Percentiles rank a stretch among this genome's conserved stretches.
Evolutionary conservation across 1,284 basidiomycete species (phyloP).

Genomic region (Ustilago cynodontis): DNA sequence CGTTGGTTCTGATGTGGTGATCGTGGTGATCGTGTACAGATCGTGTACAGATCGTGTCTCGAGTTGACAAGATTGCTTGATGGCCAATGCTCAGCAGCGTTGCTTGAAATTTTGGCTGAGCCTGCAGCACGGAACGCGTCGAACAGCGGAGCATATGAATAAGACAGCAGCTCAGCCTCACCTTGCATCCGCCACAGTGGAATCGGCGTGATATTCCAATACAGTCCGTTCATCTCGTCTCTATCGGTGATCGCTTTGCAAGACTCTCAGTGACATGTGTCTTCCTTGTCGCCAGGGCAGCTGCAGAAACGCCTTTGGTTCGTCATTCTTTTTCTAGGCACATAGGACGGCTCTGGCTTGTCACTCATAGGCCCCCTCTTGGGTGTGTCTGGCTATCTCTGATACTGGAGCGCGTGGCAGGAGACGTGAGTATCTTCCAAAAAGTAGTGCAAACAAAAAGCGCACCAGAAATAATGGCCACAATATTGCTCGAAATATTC

Average conservation of each 20-base stretch:
- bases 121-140: constrained; percentile 19
- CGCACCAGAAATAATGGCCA: too few species aligned
- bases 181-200: constrained; percentile 19
- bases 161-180: constrained; percentile 20
- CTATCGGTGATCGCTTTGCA: too few species aligned
- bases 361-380: too few species aligned
- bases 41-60: background rate
- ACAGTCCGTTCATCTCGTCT: background rate
- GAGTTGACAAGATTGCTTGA: background rate
- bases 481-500: background rate
- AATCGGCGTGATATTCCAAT: background rate
- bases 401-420: too few species aligned
- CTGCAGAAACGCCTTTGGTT: too few species aligned
- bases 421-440: too few species aligned
- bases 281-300: too few species aligned
- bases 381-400: too few species aligned
- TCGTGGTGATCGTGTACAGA: constrained; percentile 4
- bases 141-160: background rate
- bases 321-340: too few species aligned
- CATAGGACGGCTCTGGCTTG: too few species aligned
- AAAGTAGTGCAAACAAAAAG: too few species aligned
- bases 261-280: too few species aligned
- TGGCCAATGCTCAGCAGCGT: constrained; percentile 16
- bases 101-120: background rate
- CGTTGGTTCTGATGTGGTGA: background rate